A percentile compares a stretch with the other conserved stretches of the same genome.
phyloP scores from a whole-genome alignment of 2,329 filamentous ascomycete genomes.

The Trichoderma semiorbis region DNA sequence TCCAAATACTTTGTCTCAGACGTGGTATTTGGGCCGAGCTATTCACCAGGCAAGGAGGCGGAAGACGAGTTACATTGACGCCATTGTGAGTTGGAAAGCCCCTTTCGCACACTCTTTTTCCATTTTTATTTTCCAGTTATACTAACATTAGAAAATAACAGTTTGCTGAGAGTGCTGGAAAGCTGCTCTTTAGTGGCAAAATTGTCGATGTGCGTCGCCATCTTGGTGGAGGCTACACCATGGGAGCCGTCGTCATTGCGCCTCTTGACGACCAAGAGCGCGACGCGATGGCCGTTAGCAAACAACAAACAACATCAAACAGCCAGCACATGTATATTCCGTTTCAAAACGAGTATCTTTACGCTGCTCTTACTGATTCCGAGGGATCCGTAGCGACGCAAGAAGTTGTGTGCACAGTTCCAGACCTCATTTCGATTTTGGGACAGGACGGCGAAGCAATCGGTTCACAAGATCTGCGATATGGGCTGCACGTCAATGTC shows the following conservation, averaged over 20 bases:
- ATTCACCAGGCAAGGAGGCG: slow-evolving; percentile 30
- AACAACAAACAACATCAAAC: slow-evolving; percentile 15
- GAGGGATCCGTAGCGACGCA: slow-evolving; percentile 29
- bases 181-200: slow-evolving; percentile 39
- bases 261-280: slow-evolving; percentile 32
- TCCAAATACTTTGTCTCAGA: slow-evolving; percentile 33
- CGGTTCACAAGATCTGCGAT: slow-evolving; percentile 48
- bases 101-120: background rate
- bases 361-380: slow-evolving; percentile 34
- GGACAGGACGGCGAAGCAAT: slow-evolving; percentile 47
- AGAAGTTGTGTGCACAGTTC: slow-evolving; percentile 35
- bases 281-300: slow-evolving; percentile 22
- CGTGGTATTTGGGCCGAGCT: slow-evolving; percentile 34
- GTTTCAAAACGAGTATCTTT: slow-evolving; percentile 43
- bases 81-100: slow-evolving; percentile 23
- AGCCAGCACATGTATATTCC: slow-evolving; percentile 37
- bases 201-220: slow-evolving; percentile 39
- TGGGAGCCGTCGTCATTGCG: slow-evolving; percentile 37
- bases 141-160: background rate
- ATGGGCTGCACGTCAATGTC: slow-evolving; percentile 48
- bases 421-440: slow-evolving; percentile 36
- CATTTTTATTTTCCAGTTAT: background rate
- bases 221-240: slow-evolving; percentile 39
- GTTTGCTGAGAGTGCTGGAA: slow-evolving; percentile 34
- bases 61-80: slow-evolving; percentile 30